phyloP scores from a whole-genome alignment of 2,329 filamentous ascomycete species.

The Cercospora berteroae region DNA sequence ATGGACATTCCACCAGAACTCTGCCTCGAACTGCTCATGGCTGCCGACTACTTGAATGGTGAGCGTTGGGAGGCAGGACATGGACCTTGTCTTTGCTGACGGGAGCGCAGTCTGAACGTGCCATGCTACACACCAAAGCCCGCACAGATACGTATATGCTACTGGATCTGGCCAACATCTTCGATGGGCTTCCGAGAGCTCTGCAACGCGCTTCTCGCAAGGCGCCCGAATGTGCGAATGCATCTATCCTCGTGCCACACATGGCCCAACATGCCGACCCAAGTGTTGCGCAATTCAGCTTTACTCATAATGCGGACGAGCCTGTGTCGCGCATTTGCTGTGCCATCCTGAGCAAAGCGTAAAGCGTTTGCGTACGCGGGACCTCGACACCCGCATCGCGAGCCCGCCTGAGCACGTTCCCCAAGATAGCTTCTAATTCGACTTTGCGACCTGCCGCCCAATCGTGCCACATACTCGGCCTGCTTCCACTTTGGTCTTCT shows the following conservation, averaged over 20 bases:
- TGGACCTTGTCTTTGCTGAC: neutral
- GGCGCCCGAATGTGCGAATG: neutral
- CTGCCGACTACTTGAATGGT: conserved; percentile 72
- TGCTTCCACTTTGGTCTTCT: conserved; percentile 61
- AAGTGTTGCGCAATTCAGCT: no score
- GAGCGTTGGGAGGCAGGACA: conserved; percentile 30
- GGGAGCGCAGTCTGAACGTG: neutral
- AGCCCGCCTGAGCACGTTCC: conserved; percentile 66
- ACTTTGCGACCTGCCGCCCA: conserved; percentile 64
- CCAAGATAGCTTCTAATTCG: conserved; percentile 70
- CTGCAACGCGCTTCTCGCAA: neutral
- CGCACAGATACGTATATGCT: neutral
- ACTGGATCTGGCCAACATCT: neutral
- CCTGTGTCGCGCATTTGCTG: conserved; percentile 49
- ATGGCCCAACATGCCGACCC: neutral
- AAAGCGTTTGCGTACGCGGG: conserved; percentile 64
- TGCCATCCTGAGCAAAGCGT: conserved; percentile 63
- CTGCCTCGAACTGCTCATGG: conserved; percentile 73
- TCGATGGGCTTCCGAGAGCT: neutral
- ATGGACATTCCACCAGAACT: conserved; percentile 78
- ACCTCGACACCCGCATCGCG: conserved; percentile 61
- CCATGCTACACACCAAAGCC: neutral
- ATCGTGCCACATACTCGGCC: conserved; percentile 64
- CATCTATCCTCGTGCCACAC: neutral
- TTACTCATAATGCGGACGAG: neutral